phyloP scores from a whole-genome alignment of 345 rosid genomes.

The Hibiscus tridactylites region DNA sequence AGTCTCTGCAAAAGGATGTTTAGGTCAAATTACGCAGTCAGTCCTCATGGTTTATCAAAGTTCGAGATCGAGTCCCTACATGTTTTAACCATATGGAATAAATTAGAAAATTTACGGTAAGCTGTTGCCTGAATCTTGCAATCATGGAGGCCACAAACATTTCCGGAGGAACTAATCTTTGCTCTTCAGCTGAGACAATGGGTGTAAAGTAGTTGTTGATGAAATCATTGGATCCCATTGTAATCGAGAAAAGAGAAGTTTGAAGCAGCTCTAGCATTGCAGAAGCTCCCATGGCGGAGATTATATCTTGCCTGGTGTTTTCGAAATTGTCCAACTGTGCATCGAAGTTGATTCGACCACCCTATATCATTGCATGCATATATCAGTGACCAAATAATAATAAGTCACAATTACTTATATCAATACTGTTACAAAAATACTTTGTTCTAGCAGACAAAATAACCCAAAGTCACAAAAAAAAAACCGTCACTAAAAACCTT shows the following conservation, averaged over 20 bases:
- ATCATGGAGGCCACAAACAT: constrained; percentile 45
- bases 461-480: too few relatives aligned
- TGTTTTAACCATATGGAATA: background rate
- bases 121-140: constrained; percentile 48
- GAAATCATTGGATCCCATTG: constrained; percentile 74
- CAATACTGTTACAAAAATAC: too few relatives aligned
- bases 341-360: constrained; percentile 54
- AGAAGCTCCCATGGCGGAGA: constrained; percentile 29
- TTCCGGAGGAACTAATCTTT: constrained; percentile 38
- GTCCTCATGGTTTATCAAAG: background rate
- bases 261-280: constrained; percentile 31
- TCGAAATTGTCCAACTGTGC: constrained; percentile 52
- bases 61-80: background rate
- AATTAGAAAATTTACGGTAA: constrained; percentile 28
- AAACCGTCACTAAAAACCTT: too few relatives aligned
- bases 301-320: constrained; percentile 40
- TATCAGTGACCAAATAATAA: too few relatives aligned
- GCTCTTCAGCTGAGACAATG: constrained; percentile 35
- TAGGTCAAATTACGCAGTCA: background rate
- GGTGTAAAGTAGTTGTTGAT: constrained; percentile 66
- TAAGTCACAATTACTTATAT: too few relatives aligned
- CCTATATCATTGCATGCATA: constrained; percentile 24
- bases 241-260: constrained; percentile 41
- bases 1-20: constrained; percentile 40
- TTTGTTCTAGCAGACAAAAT: too few relatives aligned